These are phyloP conservation scores for Musa troglodytarum DNA, from an alignment of 176 grass and related monocot genomes.

Conservation along the genomic window DNA sequence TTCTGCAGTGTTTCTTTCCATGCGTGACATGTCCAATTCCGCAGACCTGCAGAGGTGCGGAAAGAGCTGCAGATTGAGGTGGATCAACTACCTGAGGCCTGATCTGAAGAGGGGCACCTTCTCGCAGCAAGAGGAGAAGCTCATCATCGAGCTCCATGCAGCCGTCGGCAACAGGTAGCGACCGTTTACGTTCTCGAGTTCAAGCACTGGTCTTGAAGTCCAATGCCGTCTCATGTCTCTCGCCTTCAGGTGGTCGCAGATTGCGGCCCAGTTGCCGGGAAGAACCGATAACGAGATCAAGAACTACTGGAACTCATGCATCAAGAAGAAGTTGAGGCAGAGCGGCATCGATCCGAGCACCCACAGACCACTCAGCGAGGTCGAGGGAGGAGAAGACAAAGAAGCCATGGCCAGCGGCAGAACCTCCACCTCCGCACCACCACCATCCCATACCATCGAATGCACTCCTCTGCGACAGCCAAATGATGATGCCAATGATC, in stretches of 20 bases:
- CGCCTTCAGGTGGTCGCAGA: slow-evolving; percentile 21
- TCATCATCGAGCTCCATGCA: slow-evolving; percentile 20
- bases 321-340: slow-evolving; percentile 26
- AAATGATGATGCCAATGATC: too few relatives aligned
- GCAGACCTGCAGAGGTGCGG: slow-evolving; percentile 25
- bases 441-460: neutral
- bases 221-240: too few relatives aligned
- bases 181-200: neutral
- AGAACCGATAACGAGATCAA: slow-evolving; percentile 27
- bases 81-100: slow-evolving; percentile 26
- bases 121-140: slow-evolving; percentile 16
- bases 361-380: slow-evolving; percentile 16
- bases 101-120: slow-evolving; percentile 22
- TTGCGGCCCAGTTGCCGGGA: slow-evolving; percentile 9
- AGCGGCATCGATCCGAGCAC: slow-evolving; percentile 14
- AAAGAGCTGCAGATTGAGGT: slow-evolving; percentile 26
- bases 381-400: too few relatives aligned
- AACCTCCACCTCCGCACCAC: too few relatives aligned
- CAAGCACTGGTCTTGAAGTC: neutral
- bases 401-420: too few relatives aligned
- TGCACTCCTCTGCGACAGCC: too few relatives aligned
- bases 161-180: slow-evolving; percentile 15
- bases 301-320: slow-evolving; percentile 24
- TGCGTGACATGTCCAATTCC: too few relatives aligned
- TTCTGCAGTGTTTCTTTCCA: neutral